Evolutionary conservation across 1,139 yeast species (phyloP), one percentile per base, ranked within the genome.

Genomic region (Lodderomyces oxycetoniae): DNA sequence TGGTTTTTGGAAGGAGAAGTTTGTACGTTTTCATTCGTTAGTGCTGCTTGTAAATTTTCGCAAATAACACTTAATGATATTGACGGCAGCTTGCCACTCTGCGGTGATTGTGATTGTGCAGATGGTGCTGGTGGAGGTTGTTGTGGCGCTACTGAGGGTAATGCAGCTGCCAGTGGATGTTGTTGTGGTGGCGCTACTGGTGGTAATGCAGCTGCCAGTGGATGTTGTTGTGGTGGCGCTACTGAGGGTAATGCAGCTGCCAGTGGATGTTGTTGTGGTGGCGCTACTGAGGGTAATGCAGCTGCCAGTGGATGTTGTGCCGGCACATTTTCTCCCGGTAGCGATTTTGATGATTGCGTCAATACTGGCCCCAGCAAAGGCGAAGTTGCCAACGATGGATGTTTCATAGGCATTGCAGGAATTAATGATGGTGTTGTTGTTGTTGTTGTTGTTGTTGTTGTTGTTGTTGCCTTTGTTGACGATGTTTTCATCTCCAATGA

Each of bases 21-120:
- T 17, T 26, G 7, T 4, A 15, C 4, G 20, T 33, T 34, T 38
- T 47, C 37, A 43, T 50, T 35, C 45, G 43, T 35, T 53, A 63
- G 5, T 53, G 48, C 40, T 45, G 54, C 10, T 63, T 41, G 45
- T 21, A 41, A 31, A 26, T 41, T 40, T 24, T 37, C 33, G 15
- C 43, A 40, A 28, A 41, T 41, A 11, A 36, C 33, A n/a, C 43
- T 36, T 26, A 41, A 32, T 5, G 47, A 17, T 51, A 52, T 38
- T 58, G 66, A 23, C 51, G 49, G 9, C 29, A 57, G 48, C n/a
- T n/a, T n/a, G n/a, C n/a, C n/a, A n/a, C n/a, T n/a, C 1, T 14
- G 24, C n/a, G 4, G 23, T 4, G 11, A 17, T 17, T 1, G 16
- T 16, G 7, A 10, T 22, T 13, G n/a, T 8, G 26, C 26, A 10